These are phyloP conservation scores for Apophysomyces ossiformis DNA, from an alignment of 371 early-diverging fungal species.

Conservation along the genomic window DNA sequence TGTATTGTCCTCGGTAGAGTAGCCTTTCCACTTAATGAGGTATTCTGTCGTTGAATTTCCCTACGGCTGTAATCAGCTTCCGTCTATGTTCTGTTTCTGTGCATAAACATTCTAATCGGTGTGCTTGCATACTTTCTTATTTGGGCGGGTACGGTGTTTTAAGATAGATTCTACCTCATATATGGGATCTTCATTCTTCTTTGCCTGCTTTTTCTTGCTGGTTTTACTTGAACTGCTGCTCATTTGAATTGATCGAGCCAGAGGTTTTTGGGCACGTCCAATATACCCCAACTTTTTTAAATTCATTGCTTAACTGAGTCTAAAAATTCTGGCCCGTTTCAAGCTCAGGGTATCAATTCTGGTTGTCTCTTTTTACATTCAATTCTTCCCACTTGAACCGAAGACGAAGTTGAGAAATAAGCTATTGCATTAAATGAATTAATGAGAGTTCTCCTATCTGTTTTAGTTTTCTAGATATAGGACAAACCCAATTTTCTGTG, in stretches of 20 bases:
- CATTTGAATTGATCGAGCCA: neutral
- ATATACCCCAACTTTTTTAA: no score
- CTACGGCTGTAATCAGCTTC: conserved; percentile 1
- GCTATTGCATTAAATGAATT: no score
- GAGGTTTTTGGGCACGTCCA: neutral
- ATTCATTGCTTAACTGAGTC: no score
- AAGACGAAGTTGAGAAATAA: no score
- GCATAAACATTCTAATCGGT: neutral
- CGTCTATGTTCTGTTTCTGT: neutral
- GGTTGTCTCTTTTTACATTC: no score
- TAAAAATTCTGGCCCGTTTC: no score
- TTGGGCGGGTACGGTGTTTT: neutral
- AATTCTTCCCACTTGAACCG: no score
- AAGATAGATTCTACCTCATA: conserved; percentile 23
- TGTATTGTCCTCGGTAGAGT: conserved; percentile 37
- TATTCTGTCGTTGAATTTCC: conserved; percentile 21
- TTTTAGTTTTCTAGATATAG: no score
- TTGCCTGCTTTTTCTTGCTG: neutral
- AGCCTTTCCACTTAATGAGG: conserved; percentile 49
- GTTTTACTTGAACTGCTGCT: neutral
- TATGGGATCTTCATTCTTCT: neutral
- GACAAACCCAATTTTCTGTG: no score
- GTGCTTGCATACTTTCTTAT: neutral
- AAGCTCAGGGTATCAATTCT: no score
- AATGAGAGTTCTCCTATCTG: no score